These are phyloP conservation scores for Fraxinus velutina DNA, from an alignment of 305 asterid genomes.

Conservation along the genomic window DNA sequence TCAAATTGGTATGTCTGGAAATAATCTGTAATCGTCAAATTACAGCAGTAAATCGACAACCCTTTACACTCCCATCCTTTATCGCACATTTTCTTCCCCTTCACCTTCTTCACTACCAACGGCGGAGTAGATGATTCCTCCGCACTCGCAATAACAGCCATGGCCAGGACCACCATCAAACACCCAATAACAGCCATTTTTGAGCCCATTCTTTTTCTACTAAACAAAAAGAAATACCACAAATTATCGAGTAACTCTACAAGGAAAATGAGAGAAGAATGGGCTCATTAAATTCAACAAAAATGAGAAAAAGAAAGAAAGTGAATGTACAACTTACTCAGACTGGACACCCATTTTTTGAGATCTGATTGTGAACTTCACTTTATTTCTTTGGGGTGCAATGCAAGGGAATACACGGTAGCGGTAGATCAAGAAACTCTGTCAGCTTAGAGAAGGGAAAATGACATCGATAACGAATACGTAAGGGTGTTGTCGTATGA, in stretches of 20 bases:
- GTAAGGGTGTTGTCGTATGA: neutral
- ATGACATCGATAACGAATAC: neutral
- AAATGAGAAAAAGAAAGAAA: conserved; percentile 11
- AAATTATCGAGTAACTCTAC: neutral
- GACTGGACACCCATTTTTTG: conserved; percentile 4
- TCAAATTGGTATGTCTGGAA: conserved; percentile 76
- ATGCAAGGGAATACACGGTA: conserved; percentile 23
- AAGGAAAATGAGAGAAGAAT: neutral
- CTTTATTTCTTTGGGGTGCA: conserved; percentile 29
- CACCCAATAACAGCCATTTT: conserved; percentile 23
- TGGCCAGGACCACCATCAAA: conserved; percentile 20
- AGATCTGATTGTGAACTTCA: neutral
- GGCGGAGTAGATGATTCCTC: conserved; percentile 18
- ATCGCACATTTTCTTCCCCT: conserved; percentile 58
- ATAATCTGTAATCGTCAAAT: conserved; percentile 63
- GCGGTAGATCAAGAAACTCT: conserved; percentile 38
- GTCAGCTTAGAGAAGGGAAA: conserved; percentile 16
- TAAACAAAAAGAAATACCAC: neutral
- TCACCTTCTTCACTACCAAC: conserved; percentile 47
- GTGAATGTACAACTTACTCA: neutral
- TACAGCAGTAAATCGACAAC: conserved; percentile 62
- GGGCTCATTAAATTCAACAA: conserved; percentile 16
- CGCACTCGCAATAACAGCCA: conserved; percentile 21
- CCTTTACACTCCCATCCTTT: conserved; percentile 75
- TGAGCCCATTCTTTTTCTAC: conserved; percentile 25